These are phyloP conservation scores for Peniophora sp. DNA, from an alignment of 1,284 basidiomycete species.

Conservation along the genomic window DNA sequence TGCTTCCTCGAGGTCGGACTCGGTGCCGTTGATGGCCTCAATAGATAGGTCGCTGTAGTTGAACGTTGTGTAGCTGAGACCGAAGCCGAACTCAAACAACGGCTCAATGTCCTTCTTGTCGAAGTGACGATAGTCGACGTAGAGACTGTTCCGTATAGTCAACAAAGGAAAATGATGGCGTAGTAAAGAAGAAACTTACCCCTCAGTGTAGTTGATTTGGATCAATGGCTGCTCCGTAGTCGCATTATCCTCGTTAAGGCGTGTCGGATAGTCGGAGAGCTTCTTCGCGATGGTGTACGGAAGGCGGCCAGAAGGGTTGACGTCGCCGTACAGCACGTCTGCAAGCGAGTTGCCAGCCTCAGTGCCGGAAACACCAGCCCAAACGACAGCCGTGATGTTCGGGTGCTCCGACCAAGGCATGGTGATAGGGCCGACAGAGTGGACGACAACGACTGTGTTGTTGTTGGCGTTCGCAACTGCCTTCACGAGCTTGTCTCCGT, in stretches of 20 bases:
- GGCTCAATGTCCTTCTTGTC: conserved; percentile 34
- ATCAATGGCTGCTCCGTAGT: conserved; percentile 41
- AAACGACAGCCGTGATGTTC: conserved; percentile 65
- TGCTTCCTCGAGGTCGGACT: conserved; percentile 23
- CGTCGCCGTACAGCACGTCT: conserved; percentile 64
- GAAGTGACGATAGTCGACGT: conserved; percentile 77
- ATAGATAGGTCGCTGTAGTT: conserved; percentile 23
- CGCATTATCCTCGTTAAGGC: conserved; percentile 30
- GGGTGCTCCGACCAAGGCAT: conserved; percentile 76
- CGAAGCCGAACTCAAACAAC: conserved; percentile 33
- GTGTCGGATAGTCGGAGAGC: conserved; percentile 56
- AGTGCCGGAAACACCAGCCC: conserved; percentile 66
- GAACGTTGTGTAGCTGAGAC: conserved; percentile 35
- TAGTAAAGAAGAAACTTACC: conserved; percentile 19
- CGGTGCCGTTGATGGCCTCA: conserved; percentile 21
- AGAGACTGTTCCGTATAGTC: conserved; percentile 27
- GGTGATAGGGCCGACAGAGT: conserved; percentile 70
- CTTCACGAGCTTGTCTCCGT: conserved; percentile 57
- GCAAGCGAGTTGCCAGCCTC: conserved; percentile 73
- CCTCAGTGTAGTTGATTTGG: conserved; percentile 50
- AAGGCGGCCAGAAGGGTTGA: conserved; percentile 70
- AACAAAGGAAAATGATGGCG: too few species aligned
- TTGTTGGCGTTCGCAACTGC: conserved; percentile 55
- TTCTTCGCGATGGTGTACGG: conserved; percentile 79
- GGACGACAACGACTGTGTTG: conserved; percentile 79